Conservation (phyloP, 441 rosid species). For the Melianthus villosus region DNA sequence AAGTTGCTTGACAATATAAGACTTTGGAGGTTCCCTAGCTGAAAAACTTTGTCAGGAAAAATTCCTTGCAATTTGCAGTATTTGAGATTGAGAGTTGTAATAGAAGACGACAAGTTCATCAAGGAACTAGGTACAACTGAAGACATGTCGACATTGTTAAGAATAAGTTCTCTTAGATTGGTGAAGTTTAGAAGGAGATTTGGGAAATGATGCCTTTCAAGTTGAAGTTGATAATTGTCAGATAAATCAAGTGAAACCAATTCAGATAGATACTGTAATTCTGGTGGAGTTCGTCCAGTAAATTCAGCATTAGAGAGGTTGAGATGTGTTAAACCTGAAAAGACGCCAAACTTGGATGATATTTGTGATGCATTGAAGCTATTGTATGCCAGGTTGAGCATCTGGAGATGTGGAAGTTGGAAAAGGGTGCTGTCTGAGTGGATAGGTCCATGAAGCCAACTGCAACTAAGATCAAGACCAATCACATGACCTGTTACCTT, state of each 20-base stretch:
- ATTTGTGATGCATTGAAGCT: background rate
- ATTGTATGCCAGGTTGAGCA: conserved; percentile 11
- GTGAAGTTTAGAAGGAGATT: conserved; percentile 1
- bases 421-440: conserved; percentile 13
- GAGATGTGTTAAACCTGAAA: conserved; percentile 4
- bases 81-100: background rate
- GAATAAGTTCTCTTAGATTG: conserved; percentile 4
- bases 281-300: conserved; percentile 4
- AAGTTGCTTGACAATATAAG: background rate
- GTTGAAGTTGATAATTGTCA: accelerated
- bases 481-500: conserved; percentile 10
- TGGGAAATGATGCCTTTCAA: background rate
- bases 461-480: conserved; percentile 13
- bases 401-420: conserved; percentile 14
- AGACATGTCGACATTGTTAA: conserved; percentile 2
- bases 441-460: conserved; percentile 13
- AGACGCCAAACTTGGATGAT: conserved; percentile 2
- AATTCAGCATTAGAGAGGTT: conserved; percentile 3
- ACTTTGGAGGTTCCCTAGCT: conserved; percentile 8
- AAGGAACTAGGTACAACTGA: background rate
- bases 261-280: conserved; percentile 1
- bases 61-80: conserved; percentile 5
- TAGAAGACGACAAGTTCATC: conserved; percentile 5
- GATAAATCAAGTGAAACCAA: conserved; percentile 11
- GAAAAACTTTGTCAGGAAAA: conserved; percentile 10